These are phyloP conservation scores for Yamadazyma paraphyllophila DNA, from an alignment of 805 yeast species.

Conservation along the genomic window DNA sequence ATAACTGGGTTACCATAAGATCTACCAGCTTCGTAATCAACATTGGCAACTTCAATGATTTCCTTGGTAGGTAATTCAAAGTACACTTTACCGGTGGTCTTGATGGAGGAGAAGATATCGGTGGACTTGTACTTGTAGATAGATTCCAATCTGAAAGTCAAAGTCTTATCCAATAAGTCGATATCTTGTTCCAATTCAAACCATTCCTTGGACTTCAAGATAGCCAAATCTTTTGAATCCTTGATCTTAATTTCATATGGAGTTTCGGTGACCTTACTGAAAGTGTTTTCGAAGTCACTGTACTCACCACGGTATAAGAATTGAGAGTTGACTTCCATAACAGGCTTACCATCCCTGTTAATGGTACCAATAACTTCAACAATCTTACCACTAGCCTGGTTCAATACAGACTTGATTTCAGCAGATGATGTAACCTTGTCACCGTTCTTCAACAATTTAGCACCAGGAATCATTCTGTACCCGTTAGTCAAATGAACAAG, in stretches of 20 bases:
- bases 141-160: slow-evolving; percentile 88
- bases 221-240: slow-evolving; percentile 86
- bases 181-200: slow-evolving; percentile 74
- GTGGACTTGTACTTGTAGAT: slow-evolving; percentile 77
- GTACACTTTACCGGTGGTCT: slow-evolving; percentile 80
- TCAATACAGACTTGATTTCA: slow-evolving; percentile 80
- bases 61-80: slow-evolving; percentile 92
- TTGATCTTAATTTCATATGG: slow-evolving; percentile 77
- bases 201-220: slow-evolving; percentile 95
- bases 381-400: slow-evolving; percentile 90
- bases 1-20: slow-evolving; percentile 97
- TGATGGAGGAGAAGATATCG: slow-evolving; percentile 71
- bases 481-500: slow-evolving; percentile 95
- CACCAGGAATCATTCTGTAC: slow-evolving; percentile 89
- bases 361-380: slow-evolving; percentile 94
- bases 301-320: slow-evolving; percentile 96
- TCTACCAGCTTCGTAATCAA: slow-evolving; percentile 84
- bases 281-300: slow-evolving; percentile 85
- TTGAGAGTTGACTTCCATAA: slow-evolving; percentile 91
- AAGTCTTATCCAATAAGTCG: slow-evolving; percentile 72
- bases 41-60: slow-evolving; percentile 75
- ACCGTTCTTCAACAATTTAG: slow-evolving; percentile 82
- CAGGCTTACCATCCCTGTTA: slow-evolving; percentile 70
- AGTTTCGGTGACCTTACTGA: slow-evolving; percentile 81
- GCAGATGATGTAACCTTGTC: slow-evolving; percentile 84